Evolutionary conservation across 805 yeast species (phyloP).

Genomic region (Cyberlindnera mycetangii): DNA sequence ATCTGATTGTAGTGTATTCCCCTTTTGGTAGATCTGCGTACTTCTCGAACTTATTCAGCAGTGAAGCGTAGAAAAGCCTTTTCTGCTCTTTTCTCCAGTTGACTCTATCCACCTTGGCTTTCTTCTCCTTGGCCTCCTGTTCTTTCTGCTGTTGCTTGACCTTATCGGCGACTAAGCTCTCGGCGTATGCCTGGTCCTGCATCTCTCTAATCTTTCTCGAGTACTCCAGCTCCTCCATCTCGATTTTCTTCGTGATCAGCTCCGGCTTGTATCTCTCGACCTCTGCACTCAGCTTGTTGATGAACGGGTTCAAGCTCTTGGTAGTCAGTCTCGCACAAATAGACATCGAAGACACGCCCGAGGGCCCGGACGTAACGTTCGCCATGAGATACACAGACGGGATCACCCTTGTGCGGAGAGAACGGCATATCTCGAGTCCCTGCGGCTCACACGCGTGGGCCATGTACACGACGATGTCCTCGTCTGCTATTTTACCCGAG

Average conservation of each 20-base stretch:
- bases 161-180: constrained; percentile 55
- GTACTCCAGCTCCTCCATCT: constrained; percentile 54
- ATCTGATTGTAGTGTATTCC: constrained; percentile 42
- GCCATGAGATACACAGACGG: constrained; percentile 56
- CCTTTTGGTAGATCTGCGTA: constrained; percentile 26
- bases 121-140: constrained; percentile 26
- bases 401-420: constrained; percentile 47
- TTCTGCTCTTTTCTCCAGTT: constrained; percentile 11
- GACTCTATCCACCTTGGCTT: constrained; percentile 10
- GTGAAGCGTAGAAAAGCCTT: constrained; percentile 13
- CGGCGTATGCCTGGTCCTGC: constrained; percentile 67
- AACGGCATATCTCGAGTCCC: constrained; percentile 60
- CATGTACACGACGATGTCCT: constrained; percentile 56
- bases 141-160: constrained; percentile 47
- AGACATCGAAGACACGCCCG: constrained; percentile 34
- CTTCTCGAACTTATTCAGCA: constrained; percentile 11
- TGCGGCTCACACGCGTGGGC: constrained; percentile 64
- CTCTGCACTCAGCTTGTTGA: constrained; percentile 37
- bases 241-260: constrained; percentile 53
- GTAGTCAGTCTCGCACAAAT: constrained; percentile 30
- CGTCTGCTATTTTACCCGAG: constrained; percentile 34
- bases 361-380: constrained; percentile 49
- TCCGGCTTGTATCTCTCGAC: constrained; percentile 61
- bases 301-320: constrained; percentile 32
- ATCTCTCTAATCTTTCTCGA: constrained; percentile 57